Conservation (phyloP, 2,329 filamentous ascomycete genomes). For the Claviceps sp. region DNA sequence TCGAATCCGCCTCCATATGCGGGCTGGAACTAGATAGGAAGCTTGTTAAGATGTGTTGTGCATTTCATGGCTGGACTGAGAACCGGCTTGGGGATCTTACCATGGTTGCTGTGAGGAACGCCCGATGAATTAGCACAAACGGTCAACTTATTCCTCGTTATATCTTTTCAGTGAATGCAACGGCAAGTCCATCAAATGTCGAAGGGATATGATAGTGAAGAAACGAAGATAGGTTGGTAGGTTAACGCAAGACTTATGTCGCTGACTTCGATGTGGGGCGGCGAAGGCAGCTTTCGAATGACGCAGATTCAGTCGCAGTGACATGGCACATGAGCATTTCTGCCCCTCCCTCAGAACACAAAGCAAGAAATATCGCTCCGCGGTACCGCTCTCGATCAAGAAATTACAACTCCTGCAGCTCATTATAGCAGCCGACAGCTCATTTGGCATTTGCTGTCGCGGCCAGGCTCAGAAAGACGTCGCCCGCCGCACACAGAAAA, state of each 20-base stretch:
- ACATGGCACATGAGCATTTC: not conserved
- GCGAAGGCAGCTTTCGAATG: constrained; percentile 8
- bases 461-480: not conserved
- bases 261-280: not conserved
- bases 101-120: not conserved
- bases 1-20: constrained; percentile 31
- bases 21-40: constrained; percentile 9
- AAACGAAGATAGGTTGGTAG: not conserved
- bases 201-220: not conserved
- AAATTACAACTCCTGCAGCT: not conserved
- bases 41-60: not conserved
- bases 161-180: not conserved
- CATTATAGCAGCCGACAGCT: not conserved
- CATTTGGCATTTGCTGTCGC: not conserved
- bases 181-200: not conserved
- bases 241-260: not conserved
- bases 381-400: not conserved
- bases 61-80: not conserved
- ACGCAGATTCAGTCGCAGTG: constrained; percentile 5
- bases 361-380: no score
- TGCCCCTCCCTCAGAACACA: no score
- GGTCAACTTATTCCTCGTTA: not conserved
- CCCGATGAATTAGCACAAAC: not conserved
- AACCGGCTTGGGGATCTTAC: not conserved
- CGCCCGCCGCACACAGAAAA: not conserved